Percentiles rank a stretch among this genome's conserved stretches.
phyloP scores from a whole-genome alignment of 768 basidiomycete genomes.

The Boletus rubroflammeus region DNA sequence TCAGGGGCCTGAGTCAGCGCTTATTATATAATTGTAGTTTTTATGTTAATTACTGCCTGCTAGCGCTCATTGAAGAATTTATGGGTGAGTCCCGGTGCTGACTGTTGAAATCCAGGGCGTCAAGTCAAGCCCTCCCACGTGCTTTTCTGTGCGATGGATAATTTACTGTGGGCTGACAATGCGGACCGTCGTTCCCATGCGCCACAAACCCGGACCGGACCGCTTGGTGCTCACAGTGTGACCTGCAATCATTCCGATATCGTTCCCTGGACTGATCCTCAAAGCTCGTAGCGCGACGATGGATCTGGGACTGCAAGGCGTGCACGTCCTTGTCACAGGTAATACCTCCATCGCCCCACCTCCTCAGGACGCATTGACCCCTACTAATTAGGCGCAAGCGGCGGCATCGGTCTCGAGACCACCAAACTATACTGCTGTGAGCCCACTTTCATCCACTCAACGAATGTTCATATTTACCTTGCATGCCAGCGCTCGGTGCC shows the following conservation, averaged over 20 bases:
- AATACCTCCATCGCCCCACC: not conserved
- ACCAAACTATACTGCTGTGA: slow-evolving; percentile 53
- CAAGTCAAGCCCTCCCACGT: too few relatives aligned
- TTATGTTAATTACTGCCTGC: too few relatives aligned
- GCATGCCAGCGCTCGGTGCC: not conserved
- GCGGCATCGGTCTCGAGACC: slow-evolving; percentile 70
- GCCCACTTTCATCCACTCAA: slow-evolving; percentile 9
- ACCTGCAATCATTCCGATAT: not conserved
- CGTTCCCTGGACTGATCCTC: not conserved
- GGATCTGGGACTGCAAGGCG: slow-evolving; percentile 56
- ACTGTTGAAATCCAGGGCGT: too few relatives aligned
- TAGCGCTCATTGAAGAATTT: too few relatives aligned
- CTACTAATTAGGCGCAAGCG: slow-evolving; percentile 57
- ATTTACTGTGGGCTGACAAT: not conserved
- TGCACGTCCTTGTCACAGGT: slow-evolving; percentile 70
- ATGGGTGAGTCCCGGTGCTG: too few relatives aligned
- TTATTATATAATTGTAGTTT: too few relatives aligned
- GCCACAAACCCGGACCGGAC: not conserved
- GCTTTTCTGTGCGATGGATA: too few relatives aligned
- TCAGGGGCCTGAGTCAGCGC: too few relatives aligned
- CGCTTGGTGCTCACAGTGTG: not conserved
- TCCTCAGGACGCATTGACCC: not conserved
- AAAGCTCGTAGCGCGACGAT: slow-evolving; percentile 17
- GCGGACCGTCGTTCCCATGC: not conserved
- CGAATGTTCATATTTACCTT: not conserved